Evolutionary conservation across 208 protist genomes (phyloP), one percentile per base, ranked within the genome.

Genomic region (Acanthamoeba culbertsoni): DNA sequence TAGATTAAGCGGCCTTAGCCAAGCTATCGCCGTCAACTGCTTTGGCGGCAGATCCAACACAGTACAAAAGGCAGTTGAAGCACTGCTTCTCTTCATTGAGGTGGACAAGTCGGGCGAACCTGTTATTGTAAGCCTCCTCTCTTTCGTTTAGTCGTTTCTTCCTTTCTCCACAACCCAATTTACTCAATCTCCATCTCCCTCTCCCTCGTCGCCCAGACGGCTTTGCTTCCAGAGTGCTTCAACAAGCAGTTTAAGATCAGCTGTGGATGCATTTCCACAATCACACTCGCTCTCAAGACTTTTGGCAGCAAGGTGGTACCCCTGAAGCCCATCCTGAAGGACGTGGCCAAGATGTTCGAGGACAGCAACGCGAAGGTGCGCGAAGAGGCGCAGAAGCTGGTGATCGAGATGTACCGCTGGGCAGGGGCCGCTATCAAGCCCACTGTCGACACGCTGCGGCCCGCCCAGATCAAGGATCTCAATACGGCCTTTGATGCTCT

Each of bases 371-470:
- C 53, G 37, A 75, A 59, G 28, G 53, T 92, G 59, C 53, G 86
- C 28, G 86, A 92, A 33, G 86, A 92, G 31, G 86, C 86, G 33
- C 86, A 92, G 45, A 75, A 68, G 46, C 63, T 92, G 86, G 37
- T 77, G n/a, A 75, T 92, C 45, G 86, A 92, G 57, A 92, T 92
- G 42, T 92, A 92, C n/a, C 86, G 86, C 55, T 92, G 86, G 86
- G 86, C 46, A 20, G 86, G 86, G 2, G 42, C 63, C 16, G 86
- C 86, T 28, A 90, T 92, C 63, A 92, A 92, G 86, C 46, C 86
- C 37, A 46, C 37, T n/a, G 53, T 92, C 28, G 86, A 92, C 45
- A 77, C 59, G 28, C 62, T 92, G 40, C 86, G 86, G 57, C 86
- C 86, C 5, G 86, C 86, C 14, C 86, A 92, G 33, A n/a, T 33